Conservation (phyloP, 768 basidiomycete species). For the Dacryopinax spathularia region DNA sequence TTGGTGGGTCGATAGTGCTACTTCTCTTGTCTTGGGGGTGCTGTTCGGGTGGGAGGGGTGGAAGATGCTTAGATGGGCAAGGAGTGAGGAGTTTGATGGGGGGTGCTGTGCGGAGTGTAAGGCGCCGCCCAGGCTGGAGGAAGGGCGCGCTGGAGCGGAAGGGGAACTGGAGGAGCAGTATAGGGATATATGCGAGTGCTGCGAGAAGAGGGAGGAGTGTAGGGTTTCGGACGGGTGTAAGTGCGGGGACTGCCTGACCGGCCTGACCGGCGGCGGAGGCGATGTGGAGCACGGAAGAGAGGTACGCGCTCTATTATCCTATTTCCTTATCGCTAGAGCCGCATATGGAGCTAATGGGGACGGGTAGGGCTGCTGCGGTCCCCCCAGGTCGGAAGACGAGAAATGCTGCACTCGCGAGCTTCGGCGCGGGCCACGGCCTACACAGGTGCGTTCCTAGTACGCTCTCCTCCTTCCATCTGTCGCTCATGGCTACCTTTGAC, state of each 20-base stretch:
- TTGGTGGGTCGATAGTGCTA: slow-evolving; percentile 38
- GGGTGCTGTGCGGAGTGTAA: slow-evolving; percentile 26
- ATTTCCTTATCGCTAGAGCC: neutral
- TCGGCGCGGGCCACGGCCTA: neutral
- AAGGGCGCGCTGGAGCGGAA: neutral
- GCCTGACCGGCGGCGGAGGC: neutral
- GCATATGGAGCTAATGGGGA: neutral
- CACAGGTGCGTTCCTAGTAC: neutral
- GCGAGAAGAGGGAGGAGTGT: slow-evolving; percentile 10
- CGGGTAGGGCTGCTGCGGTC: neutral
- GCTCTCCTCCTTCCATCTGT: too few relatives aligned
- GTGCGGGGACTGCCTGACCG: neutral
- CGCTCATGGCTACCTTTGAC: too few relatives aligned
- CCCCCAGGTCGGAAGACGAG: neutral
- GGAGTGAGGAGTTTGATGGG: slow-evolving; percentile 24
- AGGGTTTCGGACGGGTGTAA: slow-evolving; percentile 2
- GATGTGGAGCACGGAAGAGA: neutral
- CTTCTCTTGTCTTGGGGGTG: slow-evolving; percentile 28
- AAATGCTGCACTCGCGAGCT: slow-evolving; percentile 2
- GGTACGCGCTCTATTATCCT: neutral
- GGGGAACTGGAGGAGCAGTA: slow-evolving; percentile 7
- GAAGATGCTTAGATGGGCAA: slow-evolving; percentile 32
- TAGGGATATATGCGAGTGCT: slow-evolving; percentile 12
- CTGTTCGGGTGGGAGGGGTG: slow-evolving; percentile 34
- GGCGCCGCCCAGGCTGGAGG: slow-evolving; percentile 13